phyloP scores from a whole-genome alignment of 2,329 filamentous ascomycete species.

The Fusarium hostae region DNA sequence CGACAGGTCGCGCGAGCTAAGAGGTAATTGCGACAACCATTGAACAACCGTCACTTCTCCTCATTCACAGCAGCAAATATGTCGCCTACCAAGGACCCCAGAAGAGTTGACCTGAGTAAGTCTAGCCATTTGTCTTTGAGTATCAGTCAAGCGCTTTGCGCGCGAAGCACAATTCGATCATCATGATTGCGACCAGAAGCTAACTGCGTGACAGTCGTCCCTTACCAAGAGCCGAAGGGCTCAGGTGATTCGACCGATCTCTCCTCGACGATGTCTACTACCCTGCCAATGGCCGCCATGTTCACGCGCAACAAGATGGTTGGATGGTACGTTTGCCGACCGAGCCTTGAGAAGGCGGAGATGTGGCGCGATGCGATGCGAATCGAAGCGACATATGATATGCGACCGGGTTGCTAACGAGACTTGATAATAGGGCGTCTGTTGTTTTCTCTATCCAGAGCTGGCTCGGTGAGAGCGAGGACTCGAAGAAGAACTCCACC shows the following conservation, averaged over 20 bases:
- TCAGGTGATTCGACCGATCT: constrained; percentile 75
- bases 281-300: constrained; percentile 87
- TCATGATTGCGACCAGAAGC: constrained; percentile 13
- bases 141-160: background rate
- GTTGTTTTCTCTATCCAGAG: constrained; percentile 79
- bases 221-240: constrained; percentile 80
- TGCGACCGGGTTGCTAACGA: constrained; percentile 11
- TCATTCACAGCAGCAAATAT: constrained; percentile 44
- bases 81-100: constrained; percentile 58
- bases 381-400: background rate
- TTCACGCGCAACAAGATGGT: constrained; percentile 86
- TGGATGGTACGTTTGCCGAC: constrained; percentile 64
- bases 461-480: constrained; percentile 81
- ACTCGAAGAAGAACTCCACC: constrained; percentile 69
- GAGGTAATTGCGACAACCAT: constrained; percentile 38
- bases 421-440: constrained; percentile 66
- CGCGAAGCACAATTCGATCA: background rate
- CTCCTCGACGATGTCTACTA: constrained; percentile 76
- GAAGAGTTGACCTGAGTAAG: constrained; percentile 58
- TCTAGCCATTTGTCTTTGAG: background rate
- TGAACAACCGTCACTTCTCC: constrained; percentile 18
- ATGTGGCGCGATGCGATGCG: constrained; percentile 12
- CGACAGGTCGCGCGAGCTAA: constrained; percentile 34
- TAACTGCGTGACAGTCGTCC: constrained; percentile 73
- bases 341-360: background rate